These are phyloP conservation scores for Cinnamomum chago DNA, from an alignment of 164 flowering plant species.

Conservation along the genomic window DNA sequence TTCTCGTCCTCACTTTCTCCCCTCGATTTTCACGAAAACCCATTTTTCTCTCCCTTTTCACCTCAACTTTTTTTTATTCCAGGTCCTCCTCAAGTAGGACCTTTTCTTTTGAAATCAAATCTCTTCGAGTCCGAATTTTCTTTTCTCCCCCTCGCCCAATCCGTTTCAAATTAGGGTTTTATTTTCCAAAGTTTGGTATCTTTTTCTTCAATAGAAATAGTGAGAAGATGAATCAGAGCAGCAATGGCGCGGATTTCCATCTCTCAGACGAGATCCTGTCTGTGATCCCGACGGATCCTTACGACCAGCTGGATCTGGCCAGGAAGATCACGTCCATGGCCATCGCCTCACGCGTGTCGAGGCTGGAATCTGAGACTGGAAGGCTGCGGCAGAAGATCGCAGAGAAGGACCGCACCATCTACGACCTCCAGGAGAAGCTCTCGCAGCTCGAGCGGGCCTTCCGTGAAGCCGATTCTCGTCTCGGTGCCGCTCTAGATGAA, in stretches of 20 bases:
- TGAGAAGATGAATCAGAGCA: slow-evolving; percentile 1
- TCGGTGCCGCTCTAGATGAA: slow-evolving; percentile 50
- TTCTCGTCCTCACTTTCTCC: neutral
- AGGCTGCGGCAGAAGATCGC: slow-evolving; percentile 44
- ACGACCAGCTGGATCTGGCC: slow-evolving; percentile 91
- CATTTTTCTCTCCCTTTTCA: neutral
- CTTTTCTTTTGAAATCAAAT: too few species aligned
- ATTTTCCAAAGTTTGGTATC: too few species aligned
- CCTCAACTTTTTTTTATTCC: too few species aligned
- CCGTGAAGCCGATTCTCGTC: slow-evolving; percentile 45
- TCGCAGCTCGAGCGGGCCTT: slow-evolving; percentile 30
- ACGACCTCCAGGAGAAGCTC: slow-evolving; percentile 59
- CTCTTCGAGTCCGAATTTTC: neutral
- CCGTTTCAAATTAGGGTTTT: too few species aligned
- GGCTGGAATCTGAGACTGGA: slow-evolving; percentile 59
- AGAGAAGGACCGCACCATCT: slow-evolving; percentile 62
- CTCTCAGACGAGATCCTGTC: slow-evolving; percentile 70
- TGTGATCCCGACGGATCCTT: slow-evolving; percentile 87
- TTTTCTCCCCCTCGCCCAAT: neutral
- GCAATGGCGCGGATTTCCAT: slow-evolving; percentile 45
- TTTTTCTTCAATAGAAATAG: neutral
- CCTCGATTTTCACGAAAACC: neutral
- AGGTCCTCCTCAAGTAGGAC: neutral
- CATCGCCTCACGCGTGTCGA: slow-evolving; percentile 88
- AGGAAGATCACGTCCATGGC: slow-evolving; percentile 94